Base-by-base conservation (phyloP, 441 rosid species). In the Adansonia madagascariensis region DNA sequence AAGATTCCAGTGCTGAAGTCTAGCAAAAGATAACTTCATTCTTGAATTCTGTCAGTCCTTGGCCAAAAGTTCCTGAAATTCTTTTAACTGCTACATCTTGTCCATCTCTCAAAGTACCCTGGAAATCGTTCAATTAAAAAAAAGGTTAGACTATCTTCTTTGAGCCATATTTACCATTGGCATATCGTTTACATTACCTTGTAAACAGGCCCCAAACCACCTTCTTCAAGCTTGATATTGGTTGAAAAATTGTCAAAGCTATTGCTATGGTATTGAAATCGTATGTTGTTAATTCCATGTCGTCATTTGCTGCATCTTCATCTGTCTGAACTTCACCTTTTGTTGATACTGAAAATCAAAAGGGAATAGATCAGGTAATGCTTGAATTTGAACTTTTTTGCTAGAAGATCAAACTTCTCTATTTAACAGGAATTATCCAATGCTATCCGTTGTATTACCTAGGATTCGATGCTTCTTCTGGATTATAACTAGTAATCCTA, bases 41-140 rank as follows among this genome's bases (percentile, higher is more conserved):
- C 60, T 53, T 82, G 76, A 89, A 86, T 80, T 88, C 89, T 62
- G 27, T 43, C 1, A 7, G 27, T n/a, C 92, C 90, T 80, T 89
- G 92, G 39, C 84, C 80, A 8, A 88, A 89, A 10, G 41, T 67
- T 39, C 68, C 76, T 49, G 88, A 87, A 5, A 81, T 80, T 74
- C 84, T 87, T 70, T 89, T 88, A 27, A 86, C 88, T 43, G 92
- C 91, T 41, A 88, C 72, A 57, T 85, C 88, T 50, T 82, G 82
- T 3, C 82, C 86, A 2, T 52, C 65, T 3, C 47, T 9, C 4
- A 83, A 59, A 4, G 8, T 78, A 55, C 86, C 86, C 85, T 83
- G 73, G 10, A 24, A 15, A 66, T 10, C 44, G 7, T 22, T 52
- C 17, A 27, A 22, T n/a, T 27, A 27, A 20, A 0, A n/a, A 18